Conservation (phyloP, 345 rosid species). For the Mangifera indica region DNA sequence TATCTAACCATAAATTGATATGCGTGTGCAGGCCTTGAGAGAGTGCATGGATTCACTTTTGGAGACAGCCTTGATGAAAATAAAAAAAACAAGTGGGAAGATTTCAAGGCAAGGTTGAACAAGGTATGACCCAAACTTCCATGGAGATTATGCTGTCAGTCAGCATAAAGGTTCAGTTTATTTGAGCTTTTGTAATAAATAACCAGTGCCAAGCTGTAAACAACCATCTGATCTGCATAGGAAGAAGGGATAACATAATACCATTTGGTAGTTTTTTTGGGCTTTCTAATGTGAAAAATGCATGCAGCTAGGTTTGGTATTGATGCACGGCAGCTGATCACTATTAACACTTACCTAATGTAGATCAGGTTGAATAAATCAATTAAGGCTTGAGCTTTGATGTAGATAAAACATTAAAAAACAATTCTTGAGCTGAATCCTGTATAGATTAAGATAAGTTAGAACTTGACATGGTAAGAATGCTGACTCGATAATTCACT, state of each 20-base stretch:
- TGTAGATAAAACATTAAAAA: neutral
- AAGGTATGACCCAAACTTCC: slow-evolving; percentile 45
- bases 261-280: neutral
- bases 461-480: too few relatives aligned
- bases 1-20: neutral
- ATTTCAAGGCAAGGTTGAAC: slow-evolving; percentile 57
- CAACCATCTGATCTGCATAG: neutral
- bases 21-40: slow-evolving; percentile 69
- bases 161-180: neutral
- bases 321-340: too few relatives aligned
- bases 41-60: slow-evolving; percentile 92
- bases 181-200: neutral
- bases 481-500: too few relatives aligned
- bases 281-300: neutral
- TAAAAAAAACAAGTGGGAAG: slow-evolving; percentile 70
- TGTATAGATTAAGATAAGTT: too few relatives aligned
- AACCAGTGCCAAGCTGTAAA: neutral
- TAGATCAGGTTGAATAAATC: neutral
- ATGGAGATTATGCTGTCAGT: neutral
- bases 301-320: neutral
- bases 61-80: slow-evolving; percentile 82
- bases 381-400: neutral
- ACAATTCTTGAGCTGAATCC: neutral
- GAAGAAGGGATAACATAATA: too few relatives aligned
- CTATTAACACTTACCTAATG: too few relatives aligned